Percentiles rank a stretch among this genome's conserved stretches.
These are phyloP conservation scores for Hypoxylon cercidicola DNA, from an alignment of 495 filamentous ascomycete genomes.

Conservation along the genomic window DNA sequence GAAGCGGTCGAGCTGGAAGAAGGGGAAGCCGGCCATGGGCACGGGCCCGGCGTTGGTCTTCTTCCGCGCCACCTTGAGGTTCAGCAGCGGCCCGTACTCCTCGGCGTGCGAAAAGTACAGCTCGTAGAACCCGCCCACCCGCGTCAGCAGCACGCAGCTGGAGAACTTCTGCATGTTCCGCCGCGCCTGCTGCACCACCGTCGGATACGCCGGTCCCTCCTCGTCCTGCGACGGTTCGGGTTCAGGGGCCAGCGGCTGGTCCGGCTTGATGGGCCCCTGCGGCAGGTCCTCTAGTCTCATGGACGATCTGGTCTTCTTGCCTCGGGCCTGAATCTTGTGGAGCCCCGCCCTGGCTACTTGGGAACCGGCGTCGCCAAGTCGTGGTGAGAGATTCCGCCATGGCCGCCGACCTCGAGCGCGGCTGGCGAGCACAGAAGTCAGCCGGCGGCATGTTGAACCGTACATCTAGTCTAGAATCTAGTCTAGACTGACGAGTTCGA, in stretches of 20 bases:
- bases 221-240: conserved; percentile 59
- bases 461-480: conserved; percentile 38
- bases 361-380: not conserved
- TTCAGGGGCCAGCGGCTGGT: conserved; percentile 44
- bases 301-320: conserved; percentile 59
- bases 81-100: conserved; percentile 84
- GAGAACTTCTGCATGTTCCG: conserved; percentile 91
- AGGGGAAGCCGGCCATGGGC: conserved; percentile 94
- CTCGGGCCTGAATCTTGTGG: conserved; percentile 23
- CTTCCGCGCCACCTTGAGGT: conserved; percentile 86
- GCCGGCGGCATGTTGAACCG: conserved; percentile 41
- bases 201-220: conserved; percentile 75
- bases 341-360: not conserved
- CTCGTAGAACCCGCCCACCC: conserved; percentile 96
- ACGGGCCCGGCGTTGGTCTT: conserved; percentile 78
- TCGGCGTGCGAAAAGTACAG: conserved; percentile 95
- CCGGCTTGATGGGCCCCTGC: conserved; percentile 61
- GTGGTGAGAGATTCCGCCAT: conserved; percentile 13
- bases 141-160: conserved; percentile 87
- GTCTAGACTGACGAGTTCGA: not conserved
- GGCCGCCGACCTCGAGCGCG: conserved; percentile 18
- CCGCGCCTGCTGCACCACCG: conserved; percentile 87
- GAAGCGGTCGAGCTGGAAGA: conserved; percentile 89
- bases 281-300: conserved; percentile 72
- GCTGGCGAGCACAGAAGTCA: conserved; percentile 32